phyloP scores from a whole-genome alignment of 192 early-diverging fungal genomes.

The Paraglomus brasilianum region DNA sequence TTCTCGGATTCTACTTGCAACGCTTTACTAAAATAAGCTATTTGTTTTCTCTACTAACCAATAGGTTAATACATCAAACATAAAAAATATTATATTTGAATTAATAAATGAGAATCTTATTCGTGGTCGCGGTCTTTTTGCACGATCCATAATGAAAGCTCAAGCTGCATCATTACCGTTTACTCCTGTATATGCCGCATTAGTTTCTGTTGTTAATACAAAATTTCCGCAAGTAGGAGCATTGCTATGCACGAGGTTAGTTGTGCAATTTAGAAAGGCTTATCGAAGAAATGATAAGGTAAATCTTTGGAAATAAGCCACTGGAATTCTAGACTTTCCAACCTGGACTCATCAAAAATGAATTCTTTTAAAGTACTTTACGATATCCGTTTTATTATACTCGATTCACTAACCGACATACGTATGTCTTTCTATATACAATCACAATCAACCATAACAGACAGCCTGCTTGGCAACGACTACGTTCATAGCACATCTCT shows the following conservation, averaged over 20 bases:
- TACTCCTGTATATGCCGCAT: constrained; percentile 87
- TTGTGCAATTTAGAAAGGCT: constrained; percentile 86
- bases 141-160: constrained; percentile 83
- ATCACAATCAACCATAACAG: constrained; percentile 17
- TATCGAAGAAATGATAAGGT: constrained; percentile 91
- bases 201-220: constrained; percentile 88
- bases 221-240: constrained; percentile 91
- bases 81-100: constrained; percentile 87
- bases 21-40: not conserved
- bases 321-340: not conserved
- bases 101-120: constrained; percentile 89
- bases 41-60: not conserved
- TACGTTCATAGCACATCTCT: constrained; percentile 89
- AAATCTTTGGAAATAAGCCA: not conserved
- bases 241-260: constrained; percentile 77
- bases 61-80: constrained; percentile 83
- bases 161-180: constrained; percentile 85
- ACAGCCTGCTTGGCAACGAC: constrained; percentile 76
- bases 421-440: not conserved
- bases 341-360: not conserved
- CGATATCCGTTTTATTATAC: not conserved
- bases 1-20: not conserved
- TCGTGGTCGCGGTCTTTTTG: constrained; percentile 88
- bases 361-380: no score
- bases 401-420: not conserved